phyloP scores from a whole-genome alignment of 495 filamentous ascomycete genomes.

The Chaetomium fimeti region DNA sequence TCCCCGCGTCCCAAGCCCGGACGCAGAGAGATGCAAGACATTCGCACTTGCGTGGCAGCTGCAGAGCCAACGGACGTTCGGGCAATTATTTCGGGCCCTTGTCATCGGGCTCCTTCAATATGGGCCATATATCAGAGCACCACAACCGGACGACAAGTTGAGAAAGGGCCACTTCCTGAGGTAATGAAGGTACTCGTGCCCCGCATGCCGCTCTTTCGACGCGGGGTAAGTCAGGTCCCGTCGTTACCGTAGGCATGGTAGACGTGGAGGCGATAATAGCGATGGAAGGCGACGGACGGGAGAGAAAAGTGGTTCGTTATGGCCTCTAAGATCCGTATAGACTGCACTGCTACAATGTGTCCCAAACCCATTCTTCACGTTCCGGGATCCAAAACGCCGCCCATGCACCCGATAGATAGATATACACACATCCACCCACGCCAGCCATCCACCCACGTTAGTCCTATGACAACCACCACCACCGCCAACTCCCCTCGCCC shows the following conservation, averaged over 20 bases:
- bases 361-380: constrained; percentile 10
- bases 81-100: neutral
- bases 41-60: constrained; percentile 24
- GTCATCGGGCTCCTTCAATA: neutral
- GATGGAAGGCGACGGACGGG: neutral
- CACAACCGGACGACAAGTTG: neutral
- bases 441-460: constrained; percentile 1
- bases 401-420: constrained; percentile 23
- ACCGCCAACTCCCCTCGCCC: too few species aligned
- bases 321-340: neutral
- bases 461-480: too few species aligned
- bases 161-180: neutral
- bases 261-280: neutral
- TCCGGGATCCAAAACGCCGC: constrained; percentile 20
- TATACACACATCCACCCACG: constrained; percentile 13
- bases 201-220: too few species aligned
- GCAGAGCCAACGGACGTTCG: constrained; percentile 24
- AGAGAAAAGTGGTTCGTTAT: constrained; percentile 15
- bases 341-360: neutral
- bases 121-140: constrained; percentile 3
- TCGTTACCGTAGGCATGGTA: neutral
- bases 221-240: too few species aligned
- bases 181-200: neutral
- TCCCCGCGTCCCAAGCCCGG: constrained; percentile 11
- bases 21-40: constrained; percentile 22